Percentiles rank a stretch among this genome's conserved stretches.
Evolutionary conservation across 78 protist genomes (phyloP).

Genomic region (Guillardia theta): DNA sequence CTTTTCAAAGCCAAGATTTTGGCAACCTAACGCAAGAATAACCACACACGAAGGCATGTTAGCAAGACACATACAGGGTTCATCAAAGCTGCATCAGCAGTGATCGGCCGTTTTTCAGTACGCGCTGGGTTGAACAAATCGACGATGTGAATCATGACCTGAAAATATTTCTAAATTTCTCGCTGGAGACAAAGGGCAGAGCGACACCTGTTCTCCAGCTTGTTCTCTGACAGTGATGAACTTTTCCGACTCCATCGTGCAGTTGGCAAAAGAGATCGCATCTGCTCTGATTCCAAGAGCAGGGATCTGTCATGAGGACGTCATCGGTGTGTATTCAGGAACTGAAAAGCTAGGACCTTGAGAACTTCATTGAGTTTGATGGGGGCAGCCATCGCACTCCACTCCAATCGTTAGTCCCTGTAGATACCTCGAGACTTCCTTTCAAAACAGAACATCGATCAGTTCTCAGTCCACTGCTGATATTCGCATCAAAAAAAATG

Average conservation of each 20-base stretch:
- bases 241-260: slow-evolving; percentile 37
- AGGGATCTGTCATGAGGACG: background rate
- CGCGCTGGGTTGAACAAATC: slow-evolving; percentile 62
- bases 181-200: background rate
- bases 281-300: background rate
- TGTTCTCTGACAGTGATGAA: background rate
- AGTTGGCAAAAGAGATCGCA: slow-evolving; percentile 4
- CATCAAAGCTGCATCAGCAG: slow-evolving; percentile 96
- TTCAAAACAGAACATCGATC: background rate
- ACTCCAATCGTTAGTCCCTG: no score
- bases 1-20: slow-evolving; percentile 93
- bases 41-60: no score
- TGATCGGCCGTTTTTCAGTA: slow-evolving; percentile 77
- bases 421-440: background rate
- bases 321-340: background rate
- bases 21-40: background rate
- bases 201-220: background rate
- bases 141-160: background rate
- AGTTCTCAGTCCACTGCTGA: background rate
- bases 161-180: background rate
- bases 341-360: background rate
- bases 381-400: background rate
- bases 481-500: background rate
- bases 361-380: slow-evolving; percentile 6
- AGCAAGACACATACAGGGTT: no score